Conservation (phyloP, 1,284 basidiomycete genomes). For the Ustilago esculenta region DNA sequence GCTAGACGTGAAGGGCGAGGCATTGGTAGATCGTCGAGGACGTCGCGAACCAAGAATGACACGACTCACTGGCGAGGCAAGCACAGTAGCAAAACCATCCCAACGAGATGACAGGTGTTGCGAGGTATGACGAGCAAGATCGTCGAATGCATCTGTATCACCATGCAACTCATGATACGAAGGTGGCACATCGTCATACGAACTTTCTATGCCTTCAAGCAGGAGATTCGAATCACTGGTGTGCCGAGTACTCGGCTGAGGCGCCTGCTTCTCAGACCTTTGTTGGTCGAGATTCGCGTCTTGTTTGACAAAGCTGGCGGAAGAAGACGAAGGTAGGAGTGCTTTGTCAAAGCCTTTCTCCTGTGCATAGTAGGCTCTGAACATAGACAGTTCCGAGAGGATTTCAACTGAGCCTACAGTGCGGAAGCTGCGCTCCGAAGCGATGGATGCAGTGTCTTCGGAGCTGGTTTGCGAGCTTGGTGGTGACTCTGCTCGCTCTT, state of each 20-base stretch:
- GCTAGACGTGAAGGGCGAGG: neutral
- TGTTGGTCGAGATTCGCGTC: neutral
- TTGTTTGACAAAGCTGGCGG: neutral
- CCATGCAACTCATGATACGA: conserved; percentile 36
- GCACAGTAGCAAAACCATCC: conserved; percentile 16
- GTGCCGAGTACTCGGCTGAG: conserved; percentile 4
- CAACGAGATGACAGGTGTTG: conserved; percentile 8
- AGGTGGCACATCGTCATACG: conserved; percentile 26
- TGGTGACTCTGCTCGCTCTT: neutral
- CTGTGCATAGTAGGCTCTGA: conserved; percentile 4
- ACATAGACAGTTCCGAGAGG: conserved; percentile 4
- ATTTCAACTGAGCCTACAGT: conserved; percentile 19
- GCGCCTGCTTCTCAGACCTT: neutral
- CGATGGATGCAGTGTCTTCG: conserved; percentile 16
- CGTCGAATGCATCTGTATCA: conserved; percentile 21
- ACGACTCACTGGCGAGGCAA: conserved; percentile 14
- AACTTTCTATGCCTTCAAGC: conserved; percentile 6
- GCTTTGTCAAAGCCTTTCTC: neutral
- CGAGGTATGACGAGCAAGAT: neutral
- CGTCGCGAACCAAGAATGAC: neutral
- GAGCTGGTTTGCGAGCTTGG: neutral
- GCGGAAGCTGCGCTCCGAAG: conserved; percentile 25
- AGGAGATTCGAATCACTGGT: conserved; percentile 28
- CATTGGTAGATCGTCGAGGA: conserved; percentile 15
- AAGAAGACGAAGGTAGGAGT: neutral